Conservation (phyloP, 352 stramenopile genomes). For the Globisporangium barbulae region DNA sequence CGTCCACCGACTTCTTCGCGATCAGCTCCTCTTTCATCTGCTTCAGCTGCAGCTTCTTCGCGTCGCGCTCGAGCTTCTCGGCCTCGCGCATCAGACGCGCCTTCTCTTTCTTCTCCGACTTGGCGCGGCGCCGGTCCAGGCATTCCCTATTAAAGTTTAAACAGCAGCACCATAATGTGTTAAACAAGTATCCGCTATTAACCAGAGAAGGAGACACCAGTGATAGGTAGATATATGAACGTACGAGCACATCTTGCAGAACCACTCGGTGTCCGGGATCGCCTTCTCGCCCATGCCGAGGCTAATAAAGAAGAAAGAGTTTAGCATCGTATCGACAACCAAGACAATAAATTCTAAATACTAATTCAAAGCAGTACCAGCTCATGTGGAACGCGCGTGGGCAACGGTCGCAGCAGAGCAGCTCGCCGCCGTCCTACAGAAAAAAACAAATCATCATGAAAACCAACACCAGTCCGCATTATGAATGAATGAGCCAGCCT, state of each 20-base stretch:
- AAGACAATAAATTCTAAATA: not conserved
- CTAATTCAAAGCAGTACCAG: conserved; percentile 34
- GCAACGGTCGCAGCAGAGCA: conserved; percentile 91
- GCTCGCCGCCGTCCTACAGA: conserved; percentile 60
- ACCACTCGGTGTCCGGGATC: conserved; percentile 85
- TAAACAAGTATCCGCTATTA: not conserved
- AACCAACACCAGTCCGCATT: not conserved
- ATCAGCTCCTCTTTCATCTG: conserved; percentile 73
- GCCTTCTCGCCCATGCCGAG: conserved; percentile 74
- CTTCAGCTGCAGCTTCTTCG: conserved; percentile 50
- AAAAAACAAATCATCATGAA: not conserved
- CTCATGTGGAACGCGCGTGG: conserved; percentile 92
- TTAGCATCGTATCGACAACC: not conserved
- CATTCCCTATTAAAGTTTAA: conserved; percentile 41
- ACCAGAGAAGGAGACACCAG: not conserved
- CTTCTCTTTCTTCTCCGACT: conserved; percentile 77
- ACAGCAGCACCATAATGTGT: not conserved
- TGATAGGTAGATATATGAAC: conserved; percentile 14
- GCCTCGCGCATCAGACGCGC: conserved; percentile 74
- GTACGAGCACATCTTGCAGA: conserved; percentile 86
- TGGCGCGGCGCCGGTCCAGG: conserved; percentile 70
- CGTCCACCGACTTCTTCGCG: conserved; percentile 71
- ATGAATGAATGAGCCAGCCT: not conserved
- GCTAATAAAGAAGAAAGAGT: conserved; percentile 20
- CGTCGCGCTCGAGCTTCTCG: conserved; percentile 78